A percentile compares a stretch with the other conserved stretches of the same genome.
phyloP scores from a whole-genome alignment of 1,139 yeast genomes.

The Pichia sp. region DNA sequence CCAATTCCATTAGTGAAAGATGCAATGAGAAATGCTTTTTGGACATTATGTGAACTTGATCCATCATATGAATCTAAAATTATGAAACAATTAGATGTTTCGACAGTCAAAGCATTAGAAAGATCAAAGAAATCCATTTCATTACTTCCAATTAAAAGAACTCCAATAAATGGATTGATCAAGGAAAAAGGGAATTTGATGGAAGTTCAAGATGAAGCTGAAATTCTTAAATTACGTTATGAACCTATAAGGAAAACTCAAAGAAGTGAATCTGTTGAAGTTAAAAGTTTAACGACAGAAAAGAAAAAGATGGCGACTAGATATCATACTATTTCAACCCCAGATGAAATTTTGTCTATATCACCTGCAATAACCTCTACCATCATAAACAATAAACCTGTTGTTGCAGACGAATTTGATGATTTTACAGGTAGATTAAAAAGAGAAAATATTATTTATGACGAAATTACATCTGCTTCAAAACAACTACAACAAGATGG shows the following conservation, averaged over 20 bases:
- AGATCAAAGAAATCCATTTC: slow-evolving; percentile 8
- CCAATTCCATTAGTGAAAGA: slow-evolving; percentile 80
- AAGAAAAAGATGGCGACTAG: slow-evolving; percentile 1
- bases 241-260: slow-evolving; percentile 5
- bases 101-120: slow-evolving; percentile 37
- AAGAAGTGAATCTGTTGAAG: slow-evolving; percentile 13
- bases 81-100: slow-evolving; percentile 37
- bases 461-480: slow-evolving; percentile 21
- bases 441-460: slow-evolving; percentile 19
- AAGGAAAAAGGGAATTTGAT: slow-evolving; percentile 18
- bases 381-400: neutral
- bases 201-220: slow-evolving; percentile 10
- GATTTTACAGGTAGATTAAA: slow-evolving; percentile 23
- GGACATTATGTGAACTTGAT: slow-evolving; percentile 55
- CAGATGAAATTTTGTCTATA: neutral
- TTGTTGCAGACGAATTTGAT: slow-evolving; percentile 16
- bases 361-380: no score
- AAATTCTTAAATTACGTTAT: neutral
- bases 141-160: slow-evolving; percentile 9
- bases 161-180: slow-evolving; percentile 23
- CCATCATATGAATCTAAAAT: slow-evolving; percentile 38
- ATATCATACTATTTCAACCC: slow-evolving; percentile 6
- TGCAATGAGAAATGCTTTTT: slow-evolving; percentile 64
- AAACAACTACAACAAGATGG: slow-evolving; percentile 19
- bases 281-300: neutral